Evolutionary conservation across 352 stramenopile species (phyloP).

Genomic region (Discostella stelligera): DNA sequence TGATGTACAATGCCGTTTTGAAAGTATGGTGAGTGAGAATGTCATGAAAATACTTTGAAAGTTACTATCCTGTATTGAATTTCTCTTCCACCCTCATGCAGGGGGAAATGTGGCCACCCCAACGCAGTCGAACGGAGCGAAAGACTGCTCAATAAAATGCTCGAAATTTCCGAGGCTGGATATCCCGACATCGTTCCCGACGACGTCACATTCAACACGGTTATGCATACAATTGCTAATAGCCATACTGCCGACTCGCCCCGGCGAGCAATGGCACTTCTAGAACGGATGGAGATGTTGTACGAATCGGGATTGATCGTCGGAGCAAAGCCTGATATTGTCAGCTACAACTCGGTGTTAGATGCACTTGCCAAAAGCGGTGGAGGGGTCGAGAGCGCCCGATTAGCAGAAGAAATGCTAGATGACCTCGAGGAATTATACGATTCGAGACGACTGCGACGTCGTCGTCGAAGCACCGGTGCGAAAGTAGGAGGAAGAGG

Average conservation of each 20-base stretch:
- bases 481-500: background rate
- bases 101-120: slow-evolving; percentile 34
- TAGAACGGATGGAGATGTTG: slow-evolving; percentile 51
- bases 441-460: slow-evolving; percentile 28
- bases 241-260: slow-evolving; percentile 22
- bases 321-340: slow-evolving; percentile 50
- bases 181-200: slow-evolving; percentile 47
- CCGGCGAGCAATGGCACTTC: slow-evolving; percentile 31
- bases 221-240: slow-evolving; percentile 51
- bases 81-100: background rate
- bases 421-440: slow-evolving; percentile 58
- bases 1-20: slow-evolving; percentile 47
- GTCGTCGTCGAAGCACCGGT: no score
- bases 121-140: slow-evolving; percentile 34
- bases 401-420: slow-evolving; percentile 56
- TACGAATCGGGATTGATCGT: slow-evolving; percentile 32
- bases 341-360: slow-evolving; percentile 62
- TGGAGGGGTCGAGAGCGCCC: slow-evolving; percentile 24
- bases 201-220: slow-evolving; percentile 61
- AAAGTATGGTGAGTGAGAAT: slow-evolving; percentile 54
- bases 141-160: slow-evolving; percentile 58
- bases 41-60: background rate
- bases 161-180: slow-evolving; percentile 36
- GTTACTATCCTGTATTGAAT: background rate
- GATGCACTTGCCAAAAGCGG: slow-evolving; percentile 56